Percentiles rank a stretch among this genome's conserved stretches.
Conservation (phyloP, 2,329 filamentous ascomycete species). For the Fusarium chaquense region DNA sequence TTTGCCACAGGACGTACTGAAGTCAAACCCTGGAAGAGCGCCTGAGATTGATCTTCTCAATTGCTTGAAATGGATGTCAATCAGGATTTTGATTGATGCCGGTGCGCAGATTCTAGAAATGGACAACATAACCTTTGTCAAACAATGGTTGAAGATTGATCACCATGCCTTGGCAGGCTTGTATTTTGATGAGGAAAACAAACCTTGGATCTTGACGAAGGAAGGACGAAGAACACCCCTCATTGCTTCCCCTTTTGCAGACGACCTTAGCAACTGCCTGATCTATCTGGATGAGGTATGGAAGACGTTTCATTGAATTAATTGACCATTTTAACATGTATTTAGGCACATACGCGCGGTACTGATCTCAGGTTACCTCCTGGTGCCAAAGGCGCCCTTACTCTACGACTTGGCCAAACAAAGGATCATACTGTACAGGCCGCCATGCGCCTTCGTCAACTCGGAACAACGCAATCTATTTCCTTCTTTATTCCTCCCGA, state of each 20-base stretch:
- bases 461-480: slow-evolving; percentile 66
- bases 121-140: slow-evolving; percentile 63
- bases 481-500: slow-evolving; percentile 68
- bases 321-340: not conserved
- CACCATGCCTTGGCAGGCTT: slow-evolving; percentile 61
- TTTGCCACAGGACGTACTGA: slow-evolving; percentile 48
- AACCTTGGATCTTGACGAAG: slow-evolving; percentile 37
- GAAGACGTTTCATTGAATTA: too few relatives aligned
- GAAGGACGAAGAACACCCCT: slow-evolving; percentile 35
- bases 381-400: slow-evolving; percentile 63
- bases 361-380: slow-evolving; percentile 68
- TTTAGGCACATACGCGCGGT: slow-evolving; percentile 53
- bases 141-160: slow-evolving; percentile 64
- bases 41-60: slow-evolving; percentile 51
- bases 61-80: slow-evolving; percentile 43
- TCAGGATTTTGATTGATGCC: slow-evolving; percentile 71
- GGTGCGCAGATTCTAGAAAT: slow-evolving; percentile 74
- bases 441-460: slow-evolving; percentile 72
- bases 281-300: slow-evolving; percentile 71
- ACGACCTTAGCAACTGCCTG: slow-evolving; percentile 48
- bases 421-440: slow-evolving; percentile 69
- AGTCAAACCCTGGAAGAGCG: slow-evolving; percentile 57
- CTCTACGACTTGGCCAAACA: slow-evolving; percentile 66
- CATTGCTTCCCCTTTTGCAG: slow-evolving; percentile 38
- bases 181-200: slow-evolving; percentile 58